These are phyloP conservation scores for Adansonia digitata DNA, from an alignment of 345 rosid species.

Conservation along the genomic window DNA sequence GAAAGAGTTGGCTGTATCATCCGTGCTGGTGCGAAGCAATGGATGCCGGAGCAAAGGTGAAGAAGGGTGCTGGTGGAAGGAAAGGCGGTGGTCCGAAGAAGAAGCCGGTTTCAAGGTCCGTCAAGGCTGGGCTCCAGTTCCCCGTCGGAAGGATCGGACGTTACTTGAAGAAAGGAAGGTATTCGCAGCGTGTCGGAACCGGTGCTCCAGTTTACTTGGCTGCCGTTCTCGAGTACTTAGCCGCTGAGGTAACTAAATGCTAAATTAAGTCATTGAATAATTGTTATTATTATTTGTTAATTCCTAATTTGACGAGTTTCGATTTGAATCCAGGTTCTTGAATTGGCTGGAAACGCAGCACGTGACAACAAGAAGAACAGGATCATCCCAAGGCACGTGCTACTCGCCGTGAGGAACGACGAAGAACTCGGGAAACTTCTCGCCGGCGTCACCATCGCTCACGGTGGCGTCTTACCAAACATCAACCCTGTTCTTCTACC, in stretches of 20 bases:
- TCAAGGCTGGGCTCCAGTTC: slow-evolving; percentile 70
- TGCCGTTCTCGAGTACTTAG: slow-evolving; percentile 77
- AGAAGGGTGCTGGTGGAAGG: slow-evolving; percentile 68
- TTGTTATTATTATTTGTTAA: background rate
- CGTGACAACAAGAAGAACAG: slow-evolving; percentile 75
- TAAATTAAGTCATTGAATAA: background rate
- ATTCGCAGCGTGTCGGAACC: slow-evolving; percentile 56
- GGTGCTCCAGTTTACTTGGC: slow-evolving; percentile 81
- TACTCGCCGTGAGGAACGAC: slow-evolving; percentile 63
- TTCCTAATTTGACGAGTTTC: background rate
- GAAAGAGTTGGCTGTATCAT: background rate
- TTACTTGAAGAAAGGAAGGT: slow-evolving; percentile 70
- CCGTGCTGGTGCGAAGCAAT: slow-evolving; percentile 12
- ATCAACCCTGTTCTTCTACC: slow-evolving; percentile 66
- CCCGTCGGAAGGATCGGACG: slow-evolving; percentile 81
- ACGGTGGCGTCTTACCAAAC: slow-evolving; percentile 67
- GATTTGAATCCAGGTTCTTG: slow-evolving; percentile 38
- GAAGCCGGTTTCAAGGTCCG: slow-evolving; percentile 72
- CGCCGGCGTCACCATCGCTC: slow-evolving; percentile 62
- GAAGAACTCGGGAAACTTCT: slow-evolving; percentile 68
- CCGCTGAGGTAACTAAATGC: slow-evolving; percentile 54
- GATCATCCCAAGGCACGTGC: slow-evolving; percentile 57
- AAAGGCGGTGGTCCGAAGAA: slow-evolving; percentile 70
- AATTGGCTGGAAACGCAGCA: slow-evolving; percentile 70
- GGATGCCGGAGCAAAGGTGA: slow-evolving; percentile 48